A percentile compares a stretch with the other conserved stretches of the same genome.
Evolutionary conservation across 768 basidiomycete species (phyloP).

Genomic region (Boletus tylopilopsis): DNA sequence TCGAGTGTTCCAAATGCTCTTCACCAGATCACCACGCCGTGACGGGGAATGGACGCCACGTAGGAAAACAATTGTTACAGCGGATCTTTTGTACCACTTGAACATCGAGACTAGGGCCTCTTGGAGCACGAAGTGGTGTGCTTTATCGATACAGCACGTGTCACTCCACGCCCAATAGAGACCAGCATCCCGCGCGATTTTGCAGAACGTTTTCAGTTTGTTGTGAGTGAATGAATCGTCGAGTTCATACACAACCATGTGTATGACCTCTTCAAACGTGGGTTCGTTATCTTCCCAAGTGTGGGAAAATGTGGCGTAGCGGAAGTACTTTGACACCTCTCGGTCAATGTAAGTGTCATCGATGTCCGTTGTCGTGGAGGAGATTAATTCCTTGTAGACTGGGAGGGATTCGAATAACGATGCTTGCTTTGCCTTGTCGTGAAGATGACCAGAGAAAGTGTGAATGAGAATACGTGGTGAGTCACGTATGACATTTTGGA

Average conservation of each 20-base stretch:
- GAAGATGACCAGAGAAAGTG: neutral
- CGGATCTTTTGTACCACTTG: neutral
- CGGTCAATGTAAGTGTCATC: neutral
- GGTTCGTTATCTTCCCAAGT: constrained; percentile 1
- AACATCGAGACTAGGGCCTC: constrained; percentile 1
- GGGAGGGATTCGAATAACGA: neutral
- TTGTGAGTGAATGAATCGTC: neutral
- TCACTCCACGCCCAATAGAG: neutral
- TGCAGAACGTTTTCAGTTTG: neutral
- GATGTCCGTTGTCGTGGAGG: neutral
- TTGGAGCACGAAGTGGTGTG: neutral
- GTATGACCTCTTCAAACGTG: neutral
- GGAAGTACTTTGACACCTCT: neutral
- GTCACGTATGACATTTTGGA: neutral
- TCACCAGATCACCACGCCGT: neutral
- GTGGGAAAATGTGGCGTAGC: neutral
- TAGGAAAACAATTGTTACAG: neutral
- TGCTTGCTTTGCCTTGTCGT: neutral
- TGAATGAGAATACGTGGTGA: neutral
- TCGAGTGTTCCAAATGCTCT: neutral
- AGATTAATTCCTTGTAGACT: neutral
- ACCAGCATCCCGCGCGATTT: neutral
- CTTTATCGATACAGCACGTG: neutral
- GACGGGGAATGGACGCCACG: neutral
- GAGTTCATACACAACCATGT: neutral